Percentiles rank a stretch among this genome's conserved stretches.
Evolutionary conservation across 805 yeast species (phyloP).

Genomic region (Saccharomycopsis oosterbeekiorum): DNA sequence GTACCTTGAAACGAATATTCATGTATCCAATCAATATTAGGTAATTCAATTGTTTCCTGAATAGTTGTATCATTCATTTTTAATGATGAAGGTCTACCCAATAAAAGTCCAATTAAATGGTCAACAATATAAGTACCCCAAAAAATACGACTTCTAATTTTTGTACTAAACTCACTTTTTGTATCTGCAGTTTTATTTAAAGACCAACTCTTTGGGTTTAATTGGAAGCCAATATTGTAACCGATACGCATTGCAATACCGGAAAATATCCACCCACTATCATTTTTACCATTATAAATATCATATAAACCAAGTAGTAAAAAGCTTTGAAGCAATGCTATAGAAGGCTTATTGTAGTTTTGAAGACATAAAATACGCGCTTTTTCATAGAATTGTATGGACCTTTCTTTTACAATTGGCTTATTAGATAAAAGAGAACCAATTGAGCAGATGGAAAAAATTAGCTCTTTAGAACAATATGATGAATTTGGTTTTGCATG

Average conservation of each 20-base stretch:
- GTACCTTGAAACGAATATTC: conserved; percentile 29
- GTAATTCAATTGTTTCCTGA: conserved; percentile 48
- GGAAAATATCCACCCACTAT: conserved; percentile 53
- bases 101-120: conserved; percentile 47
- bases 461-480: conserved; percentile 46
- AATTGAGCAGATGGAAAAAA: conserved; percentile 48
- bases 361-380: conserved; percentile 35
- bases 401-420: conserved; percentile 31
- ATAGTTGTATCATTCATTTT: conserved; percentile 50
- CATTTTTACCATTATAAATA: conserved; percentile 47
- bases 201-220: conserved; percentile 53
- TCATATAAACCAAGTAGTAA: conserved; percentile 53
- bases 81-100: conserved; percentile 49
- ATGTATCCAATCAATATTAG: conserved; percentile 54
- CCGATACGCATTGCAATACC: conserved; percentile 60
- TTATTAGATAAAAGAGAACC: conserved; percentile 44
- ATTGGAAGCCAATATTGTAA: conserved; percentile 52
- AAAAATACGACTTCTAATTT: conserved; percentile 47
- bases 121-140: conserved; percentile 64
- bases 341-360: conserved; percentile 35
- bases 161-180: conserved; percentile 19
- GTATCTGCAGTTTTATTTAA: conserved; percentile 27
- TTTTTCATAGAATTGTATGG: conserved; percentile 36
- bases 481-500: conserved; percentile 41
- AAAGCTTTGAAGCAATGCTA: conserved; percentile 49